These are phyloP conservation scores for Durotheca rogersii DNA, from an alignment of 495 filamentous ascomycete genomes.

Conservation along the genomic window DNA sequence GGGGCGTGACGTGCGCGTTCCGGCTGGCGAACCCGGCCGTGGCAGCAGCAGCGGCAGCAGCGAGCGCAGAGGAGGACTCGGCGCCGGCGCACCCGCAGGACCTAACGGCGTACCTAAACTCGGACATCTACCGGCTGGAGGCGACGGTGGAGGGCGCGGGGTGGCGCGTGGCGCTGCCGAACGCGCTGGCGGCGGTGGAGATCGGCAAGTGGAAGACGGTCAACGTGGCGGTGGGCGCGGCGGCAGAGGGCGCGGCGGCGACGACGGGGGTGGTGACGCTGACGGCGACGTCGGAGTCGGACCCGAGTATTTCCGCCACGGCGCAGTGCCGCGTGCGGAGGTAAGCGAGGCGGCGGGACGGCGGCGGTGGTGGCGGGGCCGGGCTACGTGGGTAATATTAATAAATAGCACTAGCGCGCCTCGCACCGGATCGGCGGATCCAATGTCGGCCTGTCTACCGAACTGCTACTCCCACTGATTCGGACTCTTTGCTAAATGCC, in stretches of 20 bases:
- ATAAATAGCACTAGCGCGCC: too few species aligned
- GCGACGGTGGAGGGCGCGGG: conserved; percentile 36
- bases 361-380: too few species aligned
- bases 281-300: conserved; percentile 42
- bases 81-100: conserved; percentile 35
- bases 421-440: too few species aligned
- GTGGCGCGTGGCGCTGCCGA: conserved; percentile 41
- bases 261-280: conserved; percentile 34
- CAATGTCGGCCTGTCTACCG: too few species aligned
- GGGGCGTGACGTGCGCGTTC: conserved; percentile 37
- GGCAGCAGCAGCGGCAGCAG: too few species aligned
- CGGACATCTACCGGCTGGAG: conserved; percentile 35
- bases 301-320: conserved; percentile 27
- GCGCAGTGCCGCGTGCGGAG: conserved; percentile 31
- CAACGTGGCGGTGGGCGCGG: conserved; percentile 37
- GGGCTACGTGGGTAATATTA: too few species aligned
- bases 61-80: conserved; percentile 14
- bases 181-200: conserved; percentile 34
- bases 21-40: conserved; percentile 38
- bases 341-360: conserved; percentile 5
- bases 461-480: too few species aligned
- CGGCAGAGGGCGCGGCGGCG: conserved; percentile 22
- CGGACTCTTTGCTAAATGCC: too few species aligned
- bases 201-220: conserved; percentile 32
- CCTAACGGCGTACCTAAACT: conserved; percentile 27